Evolutionary conservation across 2,329 filamentous ascomycete genomes (phyloP), one percentile per base, ranked within the genome.

Genomic region (Tolypocladium amazonense): DNA sequence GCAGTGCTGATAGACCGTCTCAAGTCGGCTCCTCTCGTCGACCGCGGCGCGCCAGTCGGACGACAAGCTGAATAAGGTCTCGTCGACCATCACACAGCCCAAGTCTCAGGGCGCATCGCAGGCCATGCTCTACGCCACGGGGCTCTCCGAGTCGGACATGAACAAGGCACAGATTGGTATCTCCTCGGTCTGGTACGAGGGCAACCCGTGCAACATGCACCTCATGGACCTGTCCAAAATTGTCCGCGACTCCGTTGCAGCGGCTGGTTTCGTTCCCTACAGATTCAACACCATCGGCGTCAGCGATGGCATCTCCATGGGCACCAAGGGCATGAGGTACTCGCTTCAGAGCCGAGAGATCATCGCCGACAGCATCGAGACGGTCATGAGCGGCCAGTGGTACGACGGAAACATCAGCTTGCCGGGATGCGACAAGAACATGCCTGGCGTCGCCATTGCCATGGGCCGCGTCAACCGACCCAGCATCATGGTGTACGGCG

Each of bases 201-300:
- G 94, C 60, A 99, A 99, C 78, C 94, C 94, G 33, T 99, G 94
- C 81, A 99, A 99, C 79, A 99, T 97, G 93, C 94, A 99, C 76
- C 80, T 99, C 63, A 82, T 99, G 75, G 90, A 95, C 70, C 84
- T 99, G 62, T 96, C 90, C 71, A 81, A 88, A 73, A 79, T 88
- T 64, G 88, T 96, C 65, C 79, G 77, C 69, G 74, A 84, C 66
- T 84, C 81, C 18, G 81, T 86, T 47, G 75, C 75, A 59, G 76
- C 88, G 68, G 89, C 92, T 37, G 90, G 91, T 27, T 81, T 99
- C 62, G 82, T 96, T 62, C 91, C 92, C 64, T 96, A 95, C 81
- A 92, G 97, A 74, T 99, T 99, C 85, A 99, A 99, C 81, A 99
- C 95, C 62, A 90, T 99, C 70, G 94, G 94, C 70, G 95, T 99